Evolutionary conservation across 1,284 basidiomycete genomes (phyloP), one percentile per base, ranked within the genome.

Genomic region (Malassezia globosa): DNA sequence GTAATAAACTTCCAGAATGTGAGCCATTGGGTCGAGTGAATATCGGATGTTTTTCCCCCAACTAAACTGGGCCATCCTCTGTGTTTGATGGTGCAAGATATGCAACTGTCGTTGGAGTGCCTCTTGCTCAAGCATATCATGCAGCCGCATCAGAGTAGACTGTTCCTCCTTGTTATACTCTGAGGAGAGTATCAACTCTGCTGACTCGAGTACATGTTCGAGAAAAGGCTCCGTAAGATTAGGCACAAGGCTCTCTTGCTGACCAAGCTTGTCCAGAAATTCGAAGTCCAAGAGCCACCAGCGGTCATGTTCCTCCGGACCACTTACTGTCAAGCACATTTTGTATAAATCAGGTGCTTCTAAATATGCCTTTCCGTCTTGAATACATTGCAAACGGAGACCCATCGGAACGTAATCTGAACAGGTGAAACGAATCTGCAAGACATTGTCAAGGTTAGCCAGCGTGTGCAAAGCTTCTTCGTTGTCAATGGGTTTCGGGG

Each of bases 331-430:
- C n/a, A 64, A 51, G 22, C 58, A 54, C 14, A 79, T 77, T 60
- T 83, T 79, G 63, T 90, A 90, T n/a, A 87, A 73, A 18, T 79
- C 78, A 0, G 80, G 79, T 0, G 81, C 81, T 4, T 75, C 78
- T 62, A 92, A 88, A 61, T 79, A 79, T 3, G 81, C 85, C 43
- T 85, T 80, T 5, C 87, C 87, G 55, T 82, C 79, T 82, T 82
- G 77, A 57, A 89, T 83, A 43, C 75, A 76, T 70, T 85, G 82
- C 35, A 75, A 73, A 8, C 78, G 77, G n/a, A 73, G 47, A 7
- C 59, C 59, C 10, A 57, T 36, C 1, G 73, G 73, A 3, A 74
- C 37, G 4, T 51, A 31, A 27, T 74, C 73, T 35, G 50, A 46
- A 7, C 66, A 62, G 3, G 69, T 61, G 23, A 92, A 77, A 21